phyloP scores from a whole-genome alignment of 805 yeast genomes.

The Candida oleophila region DNA sequence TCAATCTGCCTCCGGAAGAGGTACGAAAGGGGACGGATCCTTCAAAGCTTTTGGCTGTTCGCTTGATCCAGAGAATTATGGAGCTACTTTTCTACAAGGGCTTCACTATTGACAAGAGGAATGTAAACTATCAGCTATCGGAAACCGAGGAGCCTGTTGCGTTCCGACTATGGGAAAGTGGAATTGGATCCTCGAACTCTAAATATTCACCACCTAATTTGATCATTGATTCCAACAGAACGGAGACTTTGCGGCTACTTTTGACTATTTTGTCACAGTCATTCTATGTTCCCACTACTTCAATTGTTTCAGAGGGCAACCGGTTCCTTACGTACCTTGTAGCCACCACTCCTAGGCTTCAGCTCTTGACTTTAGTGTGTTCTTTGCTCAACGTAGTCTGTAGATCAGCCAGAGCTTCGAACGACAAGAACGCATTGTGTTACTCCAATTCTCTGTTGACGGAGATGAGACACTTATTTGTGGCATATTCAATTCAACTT shows the following conservation, averaged over 20 bases:
- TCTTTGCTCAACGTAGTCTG: conserved; percentile 68
- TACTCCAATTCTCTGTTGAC: conserved; percentile 26
- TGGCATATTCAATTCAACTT: conserved; percentile 59
- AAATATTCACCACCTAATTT: conserved; percentile 24
- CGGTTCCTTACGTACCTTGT: conserved; percentile 58
- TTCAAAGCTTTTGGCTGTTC: conserved; percentile 18
- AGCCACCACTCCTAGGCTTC: conserved; percentile 47
- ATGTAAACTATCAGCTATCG: conserved; percentile 3
- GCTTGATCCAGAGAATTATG: not conserved
- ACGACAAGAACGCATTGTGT: conserved; percentile 45
- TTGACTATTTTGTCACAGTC: conserved; percentile 60
- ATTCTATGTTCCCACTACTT: conserved; percentile 48
- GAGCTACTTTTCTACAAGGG: conserved; percentile 52
- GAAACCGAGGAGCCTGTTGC: not conserved
- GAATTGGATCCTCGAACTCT: conserved; percentile 54
- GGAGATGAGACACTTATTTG: conserved; percentile 46
- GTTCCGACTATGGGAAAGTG: conserved; percentile 72
- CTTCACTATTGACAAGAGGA: conserved; percentile 44
- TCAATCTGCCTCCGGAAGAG: too few relatives aligned
- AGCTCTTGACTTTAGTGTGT: conserved; percentile 53
- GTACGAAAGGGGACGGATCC: too few relatives aligned
- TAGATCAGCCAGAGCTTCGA: conserved; percentile 40
- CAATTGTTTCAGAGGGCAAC: conserved; percentile 53
- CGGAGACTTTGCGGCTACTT: conserved; percentile 64
- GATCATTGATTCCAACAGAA: conserved; percentile 57